Evolutionary conservation across 2,329 filamentous ascomycete species (phyloP), one percentile per base, ranked within the genome.

Genomic region (Beauveria caledonica): DNA sequence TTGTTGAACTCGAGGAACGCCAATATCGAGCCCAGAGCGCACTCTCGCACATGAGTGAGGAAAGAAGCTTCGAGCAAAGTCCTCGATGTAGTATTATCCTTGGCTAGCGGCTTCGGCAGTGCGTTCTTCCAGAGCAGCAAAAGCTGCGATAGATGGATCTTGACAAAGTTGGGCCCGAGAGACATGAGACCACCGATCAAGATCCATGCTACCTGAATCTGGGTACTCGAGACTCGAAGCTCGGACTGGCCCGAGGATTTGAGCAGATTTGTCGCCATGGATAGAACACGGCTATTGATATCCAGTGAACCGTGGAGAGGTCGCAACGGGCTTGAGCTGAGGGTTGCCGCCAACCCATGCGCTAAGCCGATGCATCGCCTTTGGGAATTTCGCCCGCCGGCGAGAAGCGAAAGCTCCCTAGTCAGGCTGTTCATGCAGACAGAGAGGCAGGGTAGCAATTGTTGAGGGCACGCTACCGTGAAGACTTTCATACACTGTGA

Each of bases 131-230:
- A 99, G 7, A 99, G 78, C 9, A 99, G 78, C 60, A 99, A 85
- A 23, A 99, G 80, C 70, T 99, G 94, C 2, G 92, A 93, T 8
- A 99, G 81, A 73, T 99, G 94, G 25, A 97, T 97, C 75, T 99
- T 99, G 73, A 97, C 93, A 72, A 99, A 99, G 72, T 96, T 97
- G 4, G 94, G 93, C 0, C 94, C 94, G 1, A 99, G 81, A 0
- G 92, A 92, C 93, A 97, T 97, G 59, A 99, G 77, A 0, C 95
- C 94, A 42, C 95, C 94, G 51, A 99, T 96, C 61, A 99, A 78
- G 52, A 96, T 95, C 93, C 94, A 99, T 5, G 94, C 94, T 2
- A 99, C 92, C 71, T 99, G 94, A 25, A 99, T 92, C 70, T 99
- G 94, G 1, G 92, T 96, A 68, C 90, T 90, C 7, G 94, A 96